Evolutionary conservation across 2,329 filamentous ascomycete species (phyloP).

Genomic region (Aspergillus ustus): DNA sequence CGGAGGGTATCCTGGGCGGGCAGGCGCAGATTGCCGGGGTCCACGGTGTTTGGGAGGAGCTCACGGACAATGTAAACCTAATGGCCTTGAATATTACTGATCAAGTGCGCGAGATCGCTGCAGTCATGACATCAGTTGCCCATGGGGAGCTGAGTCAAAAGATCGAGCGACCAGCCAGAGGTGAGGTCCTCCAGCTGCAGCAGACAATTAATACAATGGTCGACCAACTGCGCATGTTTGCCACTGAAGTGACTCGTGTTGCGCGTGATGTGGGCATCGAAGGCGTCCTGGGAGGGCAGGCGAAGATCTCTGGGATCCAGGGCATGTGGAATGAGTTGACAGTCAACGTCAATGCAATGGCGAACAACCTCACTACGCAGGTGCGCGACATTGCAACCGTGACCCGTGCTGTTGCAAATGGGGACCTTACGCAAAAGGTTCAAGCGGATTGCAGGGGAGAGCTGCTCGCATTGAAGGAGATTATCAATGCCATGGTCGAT

Average conservation of each 20-base stretch:
- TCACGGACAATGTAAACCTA: conserved; percentile 87
- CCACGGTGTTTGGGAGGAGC: conserved; percentile 95
- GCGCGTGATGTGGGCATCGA: conserved; percentile 84
- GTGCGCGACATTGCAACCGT: conserved; percentile 91
- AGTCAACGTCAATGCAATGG: conserved; percentile 86
- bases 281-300: conserved; percentile 80
- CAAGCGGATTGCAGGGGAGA: conserved; percentile 90
- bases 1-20: conserved; percentile 89
- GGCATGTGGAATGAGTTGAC: conserved; percentile 90
- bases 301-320: conserved; percentile 80
- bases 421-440: conserved; percentile 95
- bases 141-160: conserved; percentile 84
- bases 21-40: conserved; percentile 93
- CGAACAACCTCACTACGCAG: conserved; percentile 83
- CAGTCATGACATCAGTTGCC: conserved; percentile 81
- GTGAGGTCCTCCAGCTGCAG: conserved; percentile 81
- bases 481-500: conserved; percentile 99
- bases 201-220: conserved; percentile 92
- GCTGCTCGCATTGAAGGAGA: conserved; percentile 93
- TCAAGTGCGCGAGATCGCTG: conserved; percentile 84
- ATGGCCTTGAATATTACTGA: conserved; percentile 83
- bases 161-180: conserved; percentile 78
- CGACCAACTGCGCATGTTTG: conserved; percentile 80
- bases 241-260: conserved; percentile 80
- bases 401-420: conserved; percentile 72